Base-by-base conservation (phyloP, 1,139 yeast species). In the Lodderomyces margitis region DNA sequence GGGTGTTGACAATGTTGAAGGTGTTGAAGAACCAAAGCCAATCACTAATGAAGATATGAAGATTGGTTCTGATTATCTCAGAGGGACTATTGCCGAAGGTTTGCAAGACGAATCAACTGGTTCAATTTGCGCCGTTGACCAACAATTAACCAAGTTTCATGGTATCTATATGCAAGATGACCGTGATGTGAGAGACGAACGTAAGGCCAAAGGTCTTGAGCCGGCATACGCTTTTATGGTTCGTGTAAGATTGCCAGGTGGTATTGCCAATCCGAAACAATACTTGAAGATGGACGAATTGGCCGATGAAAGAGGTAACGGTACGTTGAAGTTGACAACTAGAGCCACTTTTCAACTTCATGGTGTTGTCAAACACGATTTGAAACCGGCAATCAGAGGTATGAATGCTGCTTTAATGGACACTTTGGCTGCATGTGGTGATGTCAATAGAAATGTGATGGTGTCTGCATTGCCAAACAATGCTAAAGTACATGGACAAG, bases 131-230 rank as follows among this genome's bases (percentile, higher is more conserved):
- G 94, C 97, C n/a, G 80, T 79, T 46, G 97, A 89, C 64, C 96
- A 89, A 68, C 97, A 89, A 67, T 69, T 92, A 62, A 89, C 97
- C 52, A 92, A 92, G 66, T 92, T 92, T 79, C 98, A 92, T 62
- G 98, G 98, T 67, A 89, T 91, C 52, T 92, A 92, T 64, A 89
- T 91, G 96, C 98, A 92, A 72, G 98, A 92, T 64, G 98, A 92
- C 62, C 87, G 98, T 69, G 98, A 92, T 66, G 74, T 92, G 45
- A 81, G 98, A 63, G 98, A 91, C 46, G 86, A 87, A 53, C 83
- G 98, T 60, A 91, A 89, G 68, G 78, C 87, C 38, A 87, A 87
- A 61, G 98, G 98, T 37, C 64, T 87, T 51, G 98, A 92, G 66
- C 98, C 98, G 19, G 95, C 95, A 38, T 92, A 87, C 62, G 78